These are phyloP conservation scores for Jackrogersella multiformis DNA, from an alignment of 495 filamentous ascomycete species.

Conservation along the genomic window DNA sequence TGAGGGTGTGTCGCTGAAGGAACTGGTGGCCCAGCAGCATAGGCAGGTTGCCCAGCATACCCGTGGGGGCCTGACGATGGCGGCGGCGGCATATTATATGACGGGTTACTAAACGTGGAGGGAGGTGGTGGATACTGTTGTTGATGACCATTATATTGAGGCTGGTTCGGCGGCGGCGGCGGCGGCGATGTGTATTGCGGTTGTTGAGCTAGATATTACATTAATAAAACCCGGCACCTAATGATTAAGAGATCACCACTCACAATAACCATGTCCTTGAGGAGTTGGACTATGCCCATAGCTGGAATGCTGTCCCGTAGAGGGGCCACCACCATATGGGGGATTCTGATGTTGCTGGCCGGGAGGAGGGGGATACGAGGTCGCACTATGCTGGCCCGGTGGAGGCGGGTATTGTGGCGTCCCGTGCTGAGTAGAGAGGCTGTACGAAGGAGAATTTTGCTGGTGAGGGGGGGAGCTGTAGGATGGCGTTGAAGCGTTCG, in stretches of 20 bases:
- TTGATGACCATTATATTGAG: constrained; percentile 40
- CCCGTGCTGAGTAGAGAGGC: constrained; percentile 31
- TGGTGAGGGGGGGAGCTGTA: constrained; percentile 46
- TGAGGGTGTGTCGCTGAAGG: constrained; percentile 48
- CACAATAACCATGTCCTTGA: constrained; percentile 42
- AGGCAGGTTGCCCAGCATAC: constrained; percentile 45
- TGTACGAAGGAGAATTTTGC: constrained; percentile 42
- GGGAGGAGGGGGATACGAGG: constrained; percentile 41
- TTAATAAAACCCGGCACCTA: constrained; percentile 10
- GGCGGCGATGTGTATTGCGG: constrained; percentile 41
- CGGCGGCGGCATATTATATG: constrained; percentile 43
- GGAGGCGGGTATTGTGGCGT: constrained; percentile 41
- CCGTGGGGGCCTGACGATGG: constrained; percentile 42
- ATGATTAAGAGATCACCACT: constrained; percentile 5
- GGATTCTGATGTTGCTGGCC: constrained; percentile 42
- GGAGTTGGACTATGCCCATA: constrained; percentile 43
- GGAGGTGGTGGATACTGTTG: constrained; percentile 49
- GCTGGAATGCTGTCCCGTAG: constrained; percentile 35
- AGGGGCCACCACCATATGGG: constrained; percentile 30
- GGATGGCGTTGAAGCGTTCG: constrained; percentile 40
- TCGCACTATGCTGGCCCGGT: constrained; percentile 39
- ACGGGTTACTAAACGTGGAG: constrained; percentile 39
- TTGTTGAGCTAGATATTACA: constrained; percentile 43
- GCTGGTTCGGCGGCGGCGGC: constrained; percentile 33
- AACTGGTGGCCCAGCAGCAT: constrained; percentile 45